phyloP scores from a whole-genome alignment of 2,329 filamentous ascomycete genomes.

The Graphilbum fragrans region DNA sequence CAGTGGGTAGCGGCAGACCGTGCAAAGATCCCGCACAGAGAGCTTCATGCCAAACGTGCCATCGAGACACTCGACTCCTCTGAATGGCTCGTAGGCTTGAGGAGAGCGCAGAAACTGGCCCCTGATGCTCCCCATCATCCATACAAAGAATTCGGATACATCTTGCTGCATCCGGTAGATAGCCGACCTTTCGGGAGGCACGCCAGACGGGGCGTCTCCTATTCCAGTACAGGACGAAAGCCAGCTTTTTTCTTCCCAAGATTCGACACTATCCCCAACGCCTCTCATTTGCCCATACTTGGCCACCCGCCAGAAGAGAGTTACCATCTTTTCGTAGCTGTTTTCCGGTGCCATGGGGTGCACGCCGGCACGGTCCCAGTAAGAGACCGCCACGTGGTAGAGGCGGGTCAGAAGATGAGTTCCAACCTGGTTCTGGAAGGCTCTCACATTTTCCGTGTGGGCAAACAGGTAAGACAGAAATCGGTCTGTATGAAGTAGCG shows the following conservation, averaged over 20 bases:
- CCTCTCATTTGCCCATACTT: no score
- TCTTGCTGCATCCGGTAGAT: not conserved
- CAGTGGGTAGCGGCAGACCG: conserved; percentile 2
- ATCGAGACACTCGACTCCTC: not conserved
- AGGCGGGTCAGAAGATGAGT: conserved; percentile 7
- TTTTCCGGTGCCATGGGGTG: conserved; percentile 2
- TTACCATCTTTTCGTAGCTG: conserved; percentile 1
- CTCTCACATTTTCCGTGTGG: conserved; percentile 1
- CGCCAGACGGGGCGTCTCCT: no score
- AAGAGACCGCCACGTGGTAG: conserved; percentile 8
- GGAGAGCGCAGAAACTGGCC: not conserved
- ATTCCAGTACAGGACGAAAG: no score
- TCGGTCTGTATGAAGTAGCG: conserved; percentile 8
- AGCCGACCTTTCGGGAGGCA: no score
- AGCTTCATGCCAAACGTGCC: conserved; percentile 2
- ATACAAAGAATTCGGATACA: not conserved
- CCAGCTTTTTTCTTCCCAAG: no score
- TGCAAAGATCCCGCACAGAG: conserved; percentile 4
- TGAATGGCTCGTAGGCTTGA: not conserved
- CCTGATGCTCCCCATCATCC: not conserved
- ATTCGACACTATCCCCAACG: no score
- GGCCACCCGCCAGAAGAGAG: conserved; percentile 8
- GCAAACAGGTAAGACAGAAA: conserved; percentile 6
- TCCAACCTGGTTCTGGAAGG: not conserved
- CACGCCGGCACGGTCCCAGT: conserved; percentile 4